Evolutionary conservation across 441 rosid genomes (phyloP).

Genomic region (Bocquillonia castaneifolia): DNA sequence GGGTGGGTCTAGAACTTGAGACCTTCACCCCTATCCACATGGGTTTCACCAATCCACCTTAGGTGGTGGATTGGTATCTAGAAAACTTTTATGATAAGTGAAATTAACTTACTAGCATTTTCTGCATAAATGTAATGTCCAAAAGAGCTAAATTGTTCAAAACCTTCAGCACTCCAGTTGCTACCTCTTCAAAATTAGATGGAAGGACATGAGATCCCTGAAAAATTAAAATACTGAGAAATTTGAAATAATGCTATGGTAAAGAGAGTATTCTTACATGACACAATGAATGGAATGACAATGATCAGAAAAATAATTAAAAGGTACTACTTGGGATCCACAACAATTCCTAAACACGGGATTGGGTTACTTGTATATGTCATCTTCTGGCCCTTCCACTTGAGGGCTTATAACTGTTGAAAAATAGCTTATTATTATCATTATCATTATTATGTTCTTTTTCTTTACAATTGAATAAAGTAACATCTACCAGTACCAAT

Average conservation of each 20-base stretch:
- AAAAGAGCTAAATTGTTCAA: slow-evolving; percentile 68
- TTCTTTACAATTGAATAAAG: not conserved
- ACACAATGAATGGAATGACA: not conserved
- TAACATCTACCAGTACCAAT: not conserved
- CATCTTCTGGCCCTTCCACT: not conserved
- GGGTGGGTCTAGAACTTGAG: too few relatives aligned
- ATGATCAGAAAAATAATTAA: not conserved
- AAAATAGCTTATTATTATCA: too few relatives aligned
- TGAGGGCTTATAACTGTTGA: not conserved
- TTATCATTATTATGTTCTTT: not conserved
- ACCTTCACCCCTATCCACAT: too few relatives aligned
- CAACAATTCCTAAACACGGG: not conserved
- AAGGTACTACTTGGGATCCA: not conserved
- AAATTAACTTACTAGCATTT: slow-evolving; percentile 55
- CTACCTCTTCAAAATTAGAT: slow-evolving; percentile 73
- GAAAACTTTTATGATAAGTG: slow-evolving; percentile 1
- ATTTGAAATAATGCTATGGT: not conserved
- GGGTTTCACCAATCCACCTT: too few relatives aligned
- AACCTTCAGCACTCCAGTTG: slow-evolving; percentile 71
- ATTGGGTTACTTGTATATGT: slow-evolving; percentile 5
- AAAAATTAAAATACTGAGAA: slow-evolving; percentile 15
- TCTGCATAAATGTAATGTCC: slow-evolving; percentile 60
- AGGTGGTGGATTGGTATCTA: too few relatives aligned
- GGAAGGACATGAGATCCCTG: slow-evolving; percentile 66
- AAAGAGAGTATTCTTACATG: not conserved